These are phyloP conservation scores for Pedinophyceae sp. DNA, from an alignment of 139 green algal species.

Conservation along the genomic window DNA sequence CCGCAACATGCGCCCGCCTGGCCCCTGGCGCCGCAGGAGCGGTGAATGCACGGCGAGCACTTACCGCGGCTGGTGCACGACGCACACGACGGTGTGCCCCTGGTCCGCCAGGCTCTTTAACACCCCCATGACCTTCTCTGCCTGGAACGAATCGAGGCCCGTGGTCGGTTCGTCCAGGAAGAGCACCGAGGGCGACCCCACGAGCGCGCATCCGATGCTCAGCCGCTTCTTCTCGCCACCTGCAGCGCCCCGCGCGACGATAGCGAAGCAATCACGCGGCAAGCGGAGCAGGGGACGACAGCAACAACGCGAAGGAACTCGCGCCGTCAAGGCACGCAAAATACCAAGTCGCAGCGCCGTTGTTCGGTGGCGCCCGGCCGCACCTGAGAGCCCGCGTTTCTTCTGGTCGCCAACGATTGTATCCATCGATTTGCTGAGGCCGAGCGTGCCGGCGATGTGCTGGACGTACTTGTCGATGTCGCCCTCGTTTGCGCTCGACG, in stretches of 20 bases:
- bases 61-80: constrained; percentile 68
- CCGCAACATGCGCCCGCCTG: too few species aligned
- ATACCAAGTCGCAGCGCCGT: too few species aligned
- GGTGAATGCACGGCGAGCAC: too few species aligned
- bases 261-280: too few species aligned
- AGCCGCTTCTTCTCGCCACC: constrained; percentile 77
- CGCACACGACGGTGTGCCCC: constrained; percentile 51
- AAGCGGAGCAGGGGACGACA: too few species aligned
- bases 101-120: constrained; percentile 46
- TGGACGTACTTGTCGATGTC: constrained; percentile 33
- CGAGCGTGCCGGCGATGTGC: constrained; percentile 45
- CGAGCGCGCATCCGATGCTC: constrained; percentile 69
- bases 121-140: constrained; percentile 41
- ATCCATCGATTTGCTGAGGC: constrained; percentile 44
- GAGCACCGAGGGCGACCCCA: constrained; percentile 43
- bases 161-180: constrained; percentile 80
- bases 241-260: too few species aligned
- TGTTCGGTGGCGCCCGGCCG: too few species aligned
- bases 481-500: constrained; percentile 6
- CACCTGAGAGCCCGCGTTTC: constrained; percentile 42
- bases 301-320: too few species aligned
- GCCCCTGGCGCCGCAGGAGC: too few species aligned
- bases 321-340: too few species aligned
- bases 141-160: constrained; percentile 69
- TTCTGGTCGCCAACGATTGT: constrained; percentile 47